Base-by-base conservation (phyloP, 2,329 filamentous ascomycete species). In the Hymenoscyphus infarciens region DNA sequence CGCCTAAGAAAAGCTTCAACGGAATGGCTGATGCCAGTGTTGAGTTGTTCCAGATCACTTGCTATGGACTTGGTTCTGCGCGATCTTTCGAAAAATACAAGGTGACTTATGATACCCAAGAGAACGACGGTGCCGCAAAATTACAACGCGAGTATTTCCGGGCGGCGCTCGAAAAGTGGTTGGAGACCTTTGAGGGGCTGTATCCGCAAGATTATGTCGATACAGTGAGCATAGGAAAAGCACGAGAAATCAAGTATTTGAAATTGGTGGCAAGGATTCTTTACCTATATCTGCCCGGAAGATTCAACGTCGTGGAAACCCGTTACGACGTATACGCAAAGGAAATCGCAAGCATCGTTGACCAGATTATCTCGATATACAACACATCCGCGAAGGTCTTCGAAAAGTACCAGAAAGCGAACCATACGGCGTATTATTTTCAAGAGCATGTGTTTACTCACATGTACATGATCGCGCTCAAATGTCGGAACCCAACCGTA, bases 11-110 rank as follows among this genome's bases (percentile, higher is more conserved):
- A 7, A 15, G 22, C 8, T 45, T 45, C 19, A 13, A 6, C 8
- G 25, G 56, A 16, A 22, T 57, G 56, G 16, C 38, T 5, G 56
- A 57, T 25, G 56, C 33, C 2, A 57, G 56, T 29, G 38, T 57
- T 57, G 56, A 57, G 35, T n/a, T 57, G 33, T 57, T 57, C 22
- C 33, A 57, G 13, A 57, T 57, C 13, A 45, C 35, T 10, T 39
- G 56, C 11, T 45, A 57, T 27, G 33, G 56, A 16, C 22, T 57
- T 15, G n/a, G 25, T 7, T 57, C 33, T 45, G 56, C 56, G 16
- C 13, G 56, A 4, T 39, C 56, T 39, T 57, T 57, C 22, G n/a
- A 27, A 8, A 15, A 2, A 13, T 39, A 39, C 33, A 39, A 57
- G 11, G 22, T 42, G 6, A 57, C n/a, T 27, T 5, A 57, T n/a